Percentiles rank a stretch among this genome's conserved stretches.
Conservation (phyloP, 2,329 filamentous ascomycete genomes). For the Lasiodiplodia theobromae region DNA sequence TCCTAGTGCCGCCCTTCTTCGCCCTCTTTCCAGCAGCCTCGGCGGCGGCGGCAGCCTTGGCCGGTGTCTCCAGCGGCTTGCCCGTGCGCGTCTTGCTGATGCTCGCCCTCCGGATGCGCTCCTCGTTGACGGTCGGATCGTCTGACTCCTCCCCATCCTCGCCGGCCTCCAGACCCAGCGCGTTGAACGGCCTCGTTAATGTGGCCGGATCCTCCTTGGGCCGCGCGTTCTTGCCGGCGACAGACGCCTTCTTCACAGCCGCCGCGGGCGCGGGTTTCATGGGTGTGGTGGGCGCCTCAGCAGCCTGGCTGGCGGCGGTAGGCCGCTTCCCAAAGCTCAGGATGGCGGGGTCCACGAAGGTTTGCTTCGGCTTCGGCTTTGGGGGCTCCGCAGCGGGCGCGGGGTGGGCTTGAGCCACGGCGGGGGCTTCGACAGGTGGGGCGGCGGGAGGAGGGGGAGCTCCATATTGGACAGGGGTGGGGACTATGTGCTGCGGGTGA, state of each 20-base stretch:
- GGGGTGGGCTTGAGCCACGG: background rate
- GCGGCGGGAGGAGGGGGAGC: conserved; percentile 27
- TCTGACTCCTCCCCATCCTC: conserved; percentile 44
- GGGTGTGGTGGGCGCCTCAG: conserved; percentile 51
- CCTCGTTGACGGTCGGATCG: conserved; percentile 40
- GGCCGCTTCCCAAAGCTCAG: conserved; percentile 66
- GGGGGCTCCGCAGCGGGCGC: conserved; percentile 29
- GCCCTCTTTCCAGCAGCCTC: conserved; percentile 55
- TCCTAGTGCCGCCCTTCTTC: conserved; percentile 52
- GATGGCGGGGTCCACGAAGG: conserved; percentile 83
- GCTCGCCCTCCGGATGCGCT: conserved; percentile 43
- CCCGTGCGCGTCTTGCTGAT: conserved; percentile 50
- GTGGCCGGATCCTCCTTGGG: conserved; percentile 47
- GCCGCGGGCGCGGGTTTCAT: conserved; percentile 50
- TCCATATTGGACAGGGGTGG: conserved; percentile 37
- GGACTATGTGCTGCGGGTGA: conserved; percentile 22
- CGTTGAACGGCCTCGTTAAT: conserved; percentile 49
- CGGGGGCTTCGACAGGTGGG: conserved; percentile 37
- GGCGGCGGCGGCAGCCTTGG: conserved; percentile 42
- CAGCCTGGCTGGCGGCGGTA: background rate
- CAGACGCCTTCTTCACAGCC: conserved; percentile 37
- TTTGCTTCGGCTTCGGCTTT: conserved; percentile 47
- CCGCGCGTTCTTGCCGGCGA: conserved; percentile 35
- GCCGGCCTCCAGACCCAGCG: conserved; percentile 48
- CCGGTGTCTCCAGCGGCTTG: conserved; percentile 45